A percentile compares a stretch with the other conserved stretches of the same genome.
These are phyloP conservation scores for Verruconis gallopava DNA, from an alignment of 2,329 filamentous ascomycete genomes.

Conservation along the genomic window DNA sequence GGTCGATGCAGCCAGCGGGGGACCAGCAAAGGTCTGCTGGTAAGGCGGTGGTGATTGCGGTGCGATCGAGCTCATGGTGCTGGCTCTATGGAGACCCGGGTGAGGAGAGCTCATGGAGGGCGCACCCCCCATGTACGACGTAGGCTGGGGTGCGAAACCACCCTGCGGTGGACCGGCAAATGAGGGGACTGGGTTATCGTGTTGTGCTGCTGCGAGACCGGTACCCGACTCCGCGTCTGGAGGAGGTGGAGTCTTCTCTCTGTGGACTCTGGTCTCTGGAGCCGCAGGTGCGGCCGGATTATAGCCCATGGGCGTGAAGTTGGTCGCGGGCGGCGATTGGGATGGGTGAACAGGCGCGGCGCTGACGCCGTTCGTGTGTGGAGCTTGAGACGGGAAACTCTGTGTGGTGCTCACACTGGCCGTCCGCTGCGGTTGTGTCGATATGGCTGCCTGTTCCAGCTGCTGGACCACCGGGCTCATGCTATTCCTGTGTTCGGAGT, in stretches of 20 bases:
- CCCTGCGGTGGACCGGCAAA: conserved; percentile 2
- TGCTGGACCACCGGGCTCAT: conserved; percentile 62
- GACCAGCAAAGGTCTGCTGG: conserved; percentile 25
- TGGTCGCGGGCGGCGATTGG: conserved; percentile 17
- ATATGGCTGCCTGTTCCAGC: conserved; percentile 52
- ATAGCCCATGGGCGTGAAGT: conserved; percentile 55
- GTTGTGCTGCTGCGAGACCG: conserved; percentile 27
- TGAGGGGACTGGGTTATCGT: conserved; percentile 23
- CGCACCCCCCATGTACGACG: conserved; percentile 29
- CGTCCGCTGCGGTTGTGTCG: conserved; percentile 19
- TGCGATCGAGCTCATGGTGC: conserved; percentile 21
- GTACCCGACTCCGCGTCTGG: conserved; percentile 46
- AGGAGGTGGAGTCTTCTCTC: conserved; percentile 69
- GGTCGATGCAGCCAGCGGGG: conserved; percentile 18
- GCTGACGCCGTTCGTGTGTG: conserved; percentile 15
- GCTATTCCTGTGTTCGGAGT: conserved; percentile 33
- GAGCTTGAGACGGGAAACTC: conserved; percentile 14
- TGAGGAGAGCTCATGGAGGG: conserved; percentile 19
- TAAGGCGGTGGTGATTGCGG: conserved; percentile 14
- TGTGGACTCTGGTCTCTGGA: conserved; percentile 56
- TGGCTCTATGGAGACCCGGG: conserved; percentile 20
- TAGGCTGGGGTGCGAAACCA: conserved; percentile 11
- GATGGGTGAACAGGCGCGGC: too few relatives aligned
- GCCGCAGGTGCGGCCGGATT: conserved; percentile 68
- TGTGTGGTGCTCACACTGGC: conserved; percentile 18